These are phyloP conservation scores for Monilinia fructicola DNA, from an alignment of 2,329 filamentous ascomycete genomes.

Conservation along the genomic window DNA sequence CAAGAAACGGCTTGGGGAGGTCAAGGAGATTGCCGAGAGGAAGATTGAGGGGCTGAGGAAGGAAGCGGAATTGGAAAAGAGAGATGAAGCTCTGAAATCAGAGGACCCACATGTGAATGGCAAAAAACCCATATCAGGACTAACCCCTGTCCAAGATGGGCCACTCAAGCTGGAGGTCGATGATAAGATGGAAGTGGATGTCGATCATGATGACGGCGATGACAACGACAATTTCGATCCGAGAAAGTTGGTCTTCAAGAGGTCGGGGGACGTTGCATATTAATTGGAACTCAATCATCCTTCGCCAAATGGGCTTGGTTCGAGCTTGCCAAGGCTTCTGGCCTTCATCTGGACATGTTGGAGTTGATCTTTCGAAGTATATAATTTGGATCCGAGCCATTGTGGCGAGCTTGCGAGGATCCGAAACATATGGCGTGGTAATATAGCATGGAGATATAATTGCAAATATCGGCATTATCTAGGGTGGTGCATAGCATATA, in stretches of 20 bases:
- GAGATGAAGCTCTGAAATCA: conserved; percentile 23
- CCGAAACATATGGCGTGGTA: neutral
- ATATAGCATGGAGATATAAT: neutral
- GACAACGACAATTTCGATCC: conserved; percentile 23
- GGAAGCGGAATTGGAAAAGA: conserved; percentile 27
- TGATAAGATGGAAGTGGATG: conserved; percentile 34
- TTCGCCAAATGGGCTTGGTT: neutral
- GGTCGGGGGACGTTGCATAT: conserved; percentile 32
- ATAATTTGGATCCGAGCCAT: neutral
- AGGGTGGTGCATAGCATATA: conserved; percentile 8
- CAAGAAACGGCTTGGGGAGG: conserved; percentile 44
- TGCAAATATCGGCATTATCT: neutral
- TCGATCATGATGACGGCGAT: conserved; percentile 34
- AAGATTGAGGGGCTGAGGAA: conserved; percentile 33
- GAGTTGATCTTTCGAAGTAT: neutral
- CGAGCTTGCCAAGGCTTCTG: neutral
- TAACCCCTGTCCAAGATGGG: neutral
- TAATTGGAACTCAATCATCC: neutral
- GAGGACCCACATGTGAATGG: neutral
- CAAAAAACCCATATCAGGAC: neutral
- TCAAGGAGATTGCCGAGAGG: conserved; percentile 49
- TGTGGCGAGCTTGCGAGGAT: conserved; percentile 1
- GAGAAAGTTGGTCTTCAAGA: conserved; percentile 35
- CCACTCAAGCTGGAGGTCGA: conserved; percentile 29
- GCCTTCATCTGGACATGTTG: neutral